Conservation (phyloP, 2,329 filamentous ascomycete species). For the Mariannaea sp. region DNA sequence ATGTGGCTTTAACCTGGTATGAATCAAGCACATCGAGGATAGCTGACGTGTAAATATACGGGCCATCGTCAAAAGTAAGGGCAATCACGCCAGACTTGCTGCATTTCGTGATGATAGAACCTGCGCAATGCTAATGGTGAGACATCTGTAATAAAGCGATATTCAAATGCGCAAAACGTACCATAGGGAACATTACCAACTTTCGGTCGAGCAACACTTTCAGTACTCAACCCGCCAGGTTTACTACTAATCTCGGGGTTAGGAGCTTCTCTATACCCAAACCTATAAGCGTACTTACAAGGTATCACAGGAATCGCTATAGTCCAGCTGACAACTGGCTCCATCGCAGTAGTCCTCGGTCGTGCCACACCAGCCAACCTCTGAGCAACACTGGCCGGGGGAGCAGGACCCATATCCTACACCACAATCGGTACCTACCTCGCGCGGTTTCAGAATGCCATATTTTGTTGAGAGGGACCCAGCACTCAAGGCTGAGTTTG, state of each 20-base stretch:
- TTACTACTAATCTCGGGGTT: slow-evolving; percentile 32
- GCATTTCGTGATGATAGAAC: slow-evolving; percentile 40
- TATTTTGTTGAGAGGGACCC: slow-evolving; percentile 3
- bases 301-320: slow-evolving; percentile 47
- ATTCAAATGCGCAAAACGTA: slow-evolving; percentile 19
- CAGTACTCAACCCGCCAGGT: slow-evolving; percentile 41
- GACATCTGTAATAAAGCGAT: background rate
- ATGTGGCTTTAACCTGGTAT: slow-evolving; percentile 43
- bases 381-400: slow-evolving; percentile 44
- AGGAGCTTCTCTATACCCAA: background rate
- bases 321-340: slow-evolving; percentile 46
- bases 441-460: slow-evolving; percentile 9
- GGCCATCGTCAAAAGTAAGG: slow-evolving; percentile 54
- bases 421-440: slow-evolving; percentile 39
- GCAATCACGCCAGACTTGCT: slow-evolving; percentile 43
- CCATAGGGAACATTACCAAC: slow-evolving; percentile 46
- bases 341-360: slow-evolving; percentile 43
- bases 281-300: slow-evolving; percentile 40
- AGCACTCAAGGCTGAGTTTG: background rate
- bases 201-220: slow-evolving; percentile 37
- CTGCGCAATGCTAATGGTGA: background rate
- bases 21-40: slow-evolving; percentile 45
- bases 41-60: slow-evolving; percentile 46
- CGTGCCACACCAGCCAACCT: slow-evolving; percentile 44
- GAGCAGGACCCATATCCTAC: slow-evolving; percentile 43